These are phyloP conservation scores for Cyanidioschyzon merolae DNA, from an alignment of 23 red algal genomes.

Conservation along the genomic window DNA sequence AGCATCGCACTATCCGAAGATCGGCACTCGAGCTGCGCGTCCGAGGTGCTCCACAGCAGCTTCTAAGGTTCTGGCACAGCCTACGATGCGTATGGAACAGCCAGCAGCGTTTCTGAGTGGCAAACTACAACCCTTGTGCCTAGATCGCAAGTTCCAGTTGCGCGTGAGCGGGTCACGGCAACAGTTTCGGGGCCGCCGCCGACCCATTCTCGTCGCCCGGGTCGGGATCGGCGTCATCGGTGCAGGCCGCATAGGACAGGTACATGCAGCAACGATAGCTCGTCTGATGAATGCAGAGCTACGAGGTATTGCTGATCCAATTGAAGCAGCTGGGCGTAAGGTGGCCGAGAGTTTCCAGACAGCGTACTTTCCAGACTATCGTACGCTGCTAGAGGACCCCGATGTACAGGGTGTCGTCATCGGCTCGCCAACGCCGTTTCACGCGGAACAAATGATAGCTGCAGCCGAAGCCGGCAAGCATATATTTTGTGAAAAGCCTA, in stretches of 20 bases:
- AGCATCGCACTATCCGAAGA: too few relatives aligned
- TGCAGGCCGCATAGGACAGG: constrained; percentile 81
- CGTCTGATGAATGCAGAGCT: constrained; percentile 39
- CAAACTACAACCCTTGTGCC: too few relatives aligned
- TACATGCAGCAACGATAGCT: constrained; percentile 63
- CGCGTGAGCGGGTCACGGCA: too few relatives aligned
- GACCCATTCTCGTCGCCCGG: neutral
- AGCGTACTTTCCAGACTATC: constrained; percentile 45
- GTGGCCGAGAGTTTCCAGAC: constrained; percentile 52
- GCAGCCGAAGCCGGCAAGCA: constrained; percentile 82
- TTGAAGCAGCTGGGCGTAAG: constrained; percentile 64
- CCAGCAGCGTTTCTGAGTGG: too few relatives aligned
- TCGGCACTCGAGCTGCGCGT: too few relatives aligned
- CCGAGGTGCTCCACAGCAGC: too few relatives aligned
- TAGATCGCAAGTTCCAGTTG: too few relatives aligned
- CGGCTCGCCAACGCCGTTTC: constrained; percentile 85
- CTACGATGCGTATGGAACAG: too few relatives aligned
- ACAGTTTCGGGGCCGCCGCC: neutral
- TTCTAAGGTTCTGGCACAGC: too few relatives aligned
- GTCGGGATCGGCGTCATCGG: constrained; percentile 86
- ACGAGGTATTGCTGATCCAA: constrained; percentile 67
- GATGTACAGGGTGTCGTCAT: constrained; percentile 78
- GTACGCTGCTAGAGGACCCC: constrained; percentile 53
- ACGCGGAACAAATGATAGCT: constrained; percentile 92
- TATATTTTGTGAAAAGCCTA: constrained; percentile 99